A percentile compares a stretch with the other conserved stretches of the same genome.
These are phyloP conservation scores for Drechslerella coelobrocha DNA, from an alignment of 2,329 filamentous ascomycete species.

Conservation along the genomic window DNA sequence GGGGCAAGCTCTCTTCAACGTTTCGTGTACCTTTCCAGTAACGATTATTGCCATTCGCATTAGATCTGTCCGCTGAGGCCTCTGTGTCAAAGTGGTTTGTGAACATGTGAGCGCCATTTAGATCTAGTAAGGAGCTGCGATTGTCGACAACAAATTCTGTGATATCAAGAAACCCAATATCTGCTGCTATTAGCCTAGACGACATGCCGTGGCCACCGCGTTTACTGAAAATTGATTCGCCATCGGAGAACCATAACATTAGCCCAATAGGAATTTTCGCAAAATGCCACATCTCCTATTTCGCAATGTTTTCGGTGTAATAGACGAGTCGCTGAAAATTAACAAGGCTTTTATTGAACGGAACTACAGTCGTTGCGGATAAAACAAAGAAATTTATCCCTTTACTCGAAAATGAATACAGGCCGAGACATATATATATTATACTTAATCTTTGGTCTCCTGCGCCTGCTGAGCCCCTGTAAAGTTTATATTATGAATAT, in stretches of 20 bases:
- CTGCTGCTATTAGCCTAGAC: slow-evolving; percentile 1
- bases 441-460: no score
- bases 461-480: no score
- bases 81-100: slow-evolving; percentile 1
- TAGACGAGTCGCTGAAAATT: no score
- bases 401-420: no score
- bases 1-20: slow-evolving; percentile 2
- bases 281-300: slow-evolving; percentile 37
- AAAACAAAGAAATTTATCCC: no score
- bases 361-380: no score
- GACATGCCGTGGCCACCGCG: slow-evolving; percentile 18
- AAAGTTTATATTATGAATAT: no score
- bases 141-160: slow-evolving; percentile 11
- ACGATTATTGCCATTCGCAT: neutral
- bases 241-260: slow-evolving; percentile 29
- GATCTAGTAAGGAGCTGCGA: slow-evolving; percentile 6
- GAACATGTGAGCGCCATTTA: slow-evolving; percentile 9
- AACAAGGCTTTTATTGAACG: no score
- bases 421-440: no score
- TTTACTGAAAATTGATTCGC: neutral
- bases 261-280: slow-evolving; percentile 9
- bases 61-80: neutral
- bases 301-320: no score
- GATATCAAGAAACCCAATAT: slow-evolving; percentile 27
- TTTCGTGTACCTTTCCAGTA: neutral